Evolutionary conservation across 345 rosid genomes (phyloP).

Genomic region (Eucalyptus tenuipes): DNA sequence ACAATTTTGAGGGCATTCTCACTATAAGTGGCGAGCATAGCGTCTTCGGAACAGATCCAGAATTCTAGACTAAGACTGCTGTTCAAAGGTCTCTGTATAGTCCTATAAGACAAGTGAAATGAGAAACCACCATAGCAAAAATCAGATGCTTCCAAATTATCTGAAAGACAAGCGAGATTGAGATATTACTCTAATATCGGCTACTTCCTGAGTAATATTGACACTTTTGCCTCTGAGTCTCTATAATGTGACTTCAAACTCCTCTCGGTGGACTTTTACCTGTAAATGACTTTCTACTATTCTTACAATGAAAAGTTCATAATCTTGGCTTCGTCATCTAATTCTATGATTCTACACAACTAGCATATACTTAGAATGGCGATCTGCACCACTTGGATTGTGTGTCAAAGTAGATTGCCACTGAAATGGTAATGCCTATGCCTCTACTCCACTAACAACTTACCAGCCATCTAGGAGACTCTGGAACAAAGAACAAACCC

Average conservation of each 20-base stretch:
- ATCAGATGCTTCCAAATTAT: background rate
- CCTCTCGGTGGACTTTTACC: slow-evolving; percentile 32
- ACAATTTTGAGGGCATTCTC: background rate
- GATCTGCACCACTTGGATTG: background rate
- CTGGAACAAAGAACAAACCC: no score
- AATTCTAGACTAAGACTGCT: slow-evolving; percentile 4
- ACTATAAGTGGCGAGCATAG: background rate
- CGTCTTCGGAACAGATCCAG: slow-evolving; percentile 22
- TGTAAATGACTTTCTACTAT: background rate
- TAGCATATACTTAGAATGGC: no score
- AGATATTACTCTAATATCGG: slow-evolving; percentile 21
- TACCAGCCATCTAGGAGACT: slow-evolving; percentile 44
- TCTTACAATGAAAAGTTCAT: background rate
- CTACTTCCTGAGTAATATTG: slow-evolving; percentile 35
- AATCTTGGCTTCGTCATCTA: background rate
- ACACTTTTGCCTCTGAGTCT: slow-evolving; percentile 26
- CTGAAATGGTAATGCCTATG: background rate
- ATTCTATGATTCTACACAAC: background rate
- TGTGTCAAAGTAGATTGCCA: background rate
- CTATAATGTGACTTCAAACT: slow-evolving; percentile 24
- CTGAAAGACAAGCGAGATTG: background rate
- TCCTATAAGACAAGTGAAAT: slow-evolving; percentile 1
- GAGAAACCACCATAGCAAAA: background rate
- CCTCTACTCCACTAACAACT: background rate
- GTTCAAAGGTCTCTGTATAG: slow-evolving; percentile 11